Evolutionary conservation across 768 basidiomycete species (phyloP).

Genomic region (Boletus coccyginus): DNA sequence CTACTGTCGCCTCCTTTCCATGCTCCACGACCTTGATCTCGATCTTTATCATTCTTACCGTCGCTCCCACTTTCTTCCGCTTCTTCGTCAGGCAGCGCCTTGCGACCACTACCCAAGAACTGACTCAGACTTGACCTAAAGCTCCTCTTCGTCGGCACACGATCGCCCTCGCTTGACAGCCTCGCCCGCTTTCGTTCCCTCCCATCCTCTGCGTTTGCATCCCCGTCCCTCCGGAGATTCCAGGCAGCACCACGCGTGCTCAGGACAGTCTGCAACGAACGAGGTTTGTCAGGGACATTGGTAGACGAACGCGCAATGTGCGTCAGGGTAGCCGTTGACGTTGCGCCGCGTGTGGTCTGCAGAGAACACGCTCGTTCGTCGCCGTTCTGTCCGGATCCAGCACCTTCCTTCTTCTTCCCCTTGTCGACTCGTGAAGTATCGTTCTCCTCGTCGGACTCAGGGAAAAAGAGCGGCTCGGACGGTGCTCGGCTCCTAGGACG

Average conservation of each 20-base stretch:
- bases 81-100: conserved; percentile 14
- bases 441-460: conserved; percentile 19
- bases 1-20: neutral
- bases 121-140: conserved; percentile 48
- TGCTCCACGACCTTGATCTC: neutral
- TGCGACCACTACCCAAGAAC: conserved; percentile 52
- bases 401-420: neutral
- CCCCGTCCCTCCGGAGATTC: conserved; percentile 32
- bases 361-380: neutral
- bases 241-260: conserved; percentile 53
- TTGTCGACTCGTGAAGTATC: neutral
- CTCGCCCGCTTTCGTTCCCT: conserved; percentile 39
- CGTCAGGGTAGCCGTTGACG: neutral
- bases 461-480: conserved; percentile 28
- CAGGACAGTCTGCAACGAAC: conserved; percentile 41
- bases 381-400: neutral
- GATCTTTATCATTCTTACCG: too few relatives aligned
- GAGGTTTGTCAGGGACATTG: conserved; percentile 15
- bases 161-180: conserved; percentile 11
- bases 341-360: neutral
- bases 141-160: conserved; percentile 18
- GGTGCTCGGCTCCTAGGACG: conserved; percentile 11
- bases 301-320: neutral
- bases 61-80: conserved; percentile 17
- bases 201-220: conserved; percentile 11